Base-by-base conservation (phyloP, 805 yeast species). In the Barnettozyma botsteinii region DNA sequence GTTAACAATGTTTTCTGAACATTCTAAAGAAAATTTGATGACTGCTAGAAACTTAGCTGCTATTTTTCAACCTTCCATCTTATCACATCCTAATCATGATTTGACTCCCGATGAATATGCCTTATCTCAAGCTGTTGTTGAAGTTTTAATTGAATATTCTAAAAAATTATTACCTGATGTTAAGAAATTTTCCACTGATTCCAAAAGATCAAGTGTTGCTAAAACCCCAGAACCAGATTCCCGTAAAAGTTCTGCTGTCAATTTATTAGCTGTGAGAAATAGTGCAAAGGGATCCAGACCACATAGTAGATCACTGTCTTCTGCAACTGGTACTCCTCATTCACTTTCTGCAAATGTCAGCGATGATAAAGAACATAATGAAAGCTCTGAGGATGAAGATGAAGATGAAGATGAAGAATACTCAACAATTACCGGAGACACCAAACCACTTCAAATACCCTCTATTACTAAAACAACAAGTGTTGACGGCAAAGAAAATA, bases 21-120 rank as follows among this genome's bases (percentile, higher is more conserved):
- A 84, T 53, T 73, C 94, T 13, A 75, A 74, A 36, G 76, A 76
- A 44, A 93, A 89, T 59, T 67, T 86, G 48, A 93, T 93, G 99
- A 79, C 96, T 2, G 85, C 95, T 1, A 76, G 87, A 52, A 93
- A 93, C 58, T 67, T 93, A 48, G 95, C 98, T 1, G 96, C 98
- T 2, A 85, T 93, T 42, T 93, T 93, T 66, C 98, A 93, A 64
- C 98, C 98, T 4, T 85, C 96, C n/a, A 79, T 93, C 14, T 67
- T 93, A 38, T 84, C 95, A 9, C 98, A 91, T 60, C 95, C 96
- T 5, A 75, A 73, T 49, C 97, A 93, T 60, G 96, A 89, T 57
- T 77, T 91, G 80, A 77, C 82, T 31, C 97, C 97, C 1, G 86
- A 79, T 24, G 97, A 93, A 61, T 89, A 89, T 63, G 91, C 85